These are phyloP conservation scores for Rhodotorula sp. DNA, from an alignment of 1,284 basidiomycete species.

Conservation along the genomic window DNA sequence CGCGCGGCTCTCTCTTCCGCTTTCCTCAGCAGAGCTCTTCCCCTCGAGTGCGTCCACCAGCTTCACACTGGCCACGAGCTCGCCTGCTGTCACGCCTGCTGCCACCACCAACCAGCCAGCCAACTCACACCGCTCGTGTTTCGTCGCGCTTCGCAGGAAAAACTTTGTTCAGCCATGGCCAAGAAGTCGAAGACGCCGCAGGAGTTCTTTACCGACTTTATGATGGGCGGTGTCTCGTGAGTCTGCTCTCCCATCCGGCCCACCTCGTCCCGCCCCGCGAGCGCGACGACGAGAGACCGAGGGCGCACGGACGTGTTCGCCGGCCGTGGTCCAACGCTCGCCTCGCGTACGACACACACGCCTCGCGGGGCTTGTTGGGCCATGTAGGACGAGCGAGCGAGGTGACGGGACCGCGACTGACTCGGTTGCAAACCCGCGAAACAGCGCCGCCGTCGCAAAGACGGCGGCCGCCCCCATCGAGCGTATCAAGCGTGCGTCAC, in stretches of 20 bases:
- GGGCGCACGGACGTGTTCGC: no score
- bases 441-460: slow-evolving; percentile 77
- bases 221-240: slow-evolving; percentile 41
- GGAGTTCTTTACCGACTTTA: slow-evolving; percentile 40
- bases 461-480: slow-evolving; percentile 97
- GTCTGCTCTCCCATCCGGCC: background rate
- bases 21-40: no score
- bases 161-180: slow-evolving; percentile 19
- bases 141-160: slow-evolving; percentile 7
- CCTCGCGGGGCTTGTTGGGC: background rate
- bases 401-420: background rate
- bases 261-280: no score
- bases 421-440: background rate
- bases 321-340: background rate
- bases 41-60: no score
- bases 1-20: no score
- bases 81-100: no score
- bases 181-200: slow-evolving; percentile 40
- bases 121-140: background rate
- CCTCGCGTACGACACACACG: background rate
- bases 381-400: no score
- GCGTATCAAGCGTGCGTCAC: slow-evolving; percentile 71
- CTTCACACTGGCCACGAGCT: no score
- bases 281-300: no score
- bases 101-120: background rate